Evolutionary conservation across 2,329 filamentous ascomycete genomes (phyloP).

Genomic region (Colletotrichum sp.): DNA sequence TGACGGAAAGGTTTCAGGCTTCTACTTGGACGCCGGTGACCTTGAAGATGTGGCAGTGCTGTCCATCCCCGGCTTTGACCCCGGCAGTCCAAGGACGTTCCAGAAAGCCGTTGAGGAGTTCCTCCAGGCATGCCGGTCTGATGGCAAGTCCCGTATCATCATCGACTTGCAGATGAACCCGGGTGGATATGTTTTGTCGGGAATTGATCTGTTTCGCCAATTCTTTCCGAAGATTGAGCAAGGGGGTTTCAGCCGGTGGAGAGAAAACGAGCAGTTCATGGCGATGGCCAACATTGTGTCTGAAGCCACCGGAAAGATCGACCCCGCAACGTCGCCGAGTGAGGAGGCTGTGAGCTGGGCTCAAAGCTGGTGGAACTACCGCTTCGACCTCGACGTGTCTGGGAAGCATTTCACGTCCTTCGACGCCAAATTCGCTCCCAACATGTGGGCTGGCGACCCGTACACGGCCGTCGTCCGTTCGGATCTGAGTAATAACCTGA

Average conservation of each 20-base stretch:
- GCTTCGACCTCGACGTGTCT: constrained; percentile 47
- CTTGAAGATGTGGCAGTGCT: constrained; percentile 37
- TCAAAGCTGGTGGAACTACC: constrained; percentile 50
- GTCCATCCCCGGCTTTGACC: constrained; percentile 28
- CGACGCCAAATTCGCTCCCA: constrained; percentile 46
- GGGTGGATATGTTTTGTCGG: constrained; percentile 61
- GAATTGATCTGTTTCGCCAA: constrained; percentile 62
- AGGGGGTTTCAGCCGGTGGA: constrained; percentile 41
- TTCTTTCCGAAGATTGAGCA: constrained; percentile 49
- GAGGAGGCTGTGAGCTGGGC: constrained; percentile 37
- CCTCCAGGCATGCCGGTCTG: constrained; percentile 34
- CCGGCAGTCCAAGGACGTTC: constrained; percentile 29
- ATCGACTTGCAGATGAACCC: constrained; percentile 62
- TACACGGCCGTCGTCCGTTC: constrained; percentile 58
- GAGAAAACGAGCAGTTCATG: constrained; percentile 43
- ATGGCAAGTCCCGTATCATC: constrained; percentile 63
- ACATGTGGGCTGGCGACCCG: constrained; percentile 49
- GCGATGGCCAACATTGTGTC: constrained; percentile 48
- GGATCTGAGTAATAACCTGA: constrained; percentile 50
- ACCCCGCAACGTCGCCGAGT: constrained; percentile 47
- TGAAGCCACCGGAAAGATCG: constrained; percentile 45
- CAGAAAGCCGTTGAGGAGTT: constrained; percentile 31
- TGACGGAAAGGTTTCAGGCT: constrained; percentile 30
- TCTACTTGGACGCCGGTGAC: constrained; percentile 35
- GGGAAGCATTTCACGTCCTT: constrained; percentile 54